Evolutionary conservation across 768 basidiomycete species (phyloP).

Genomic region (Cystobasidium onofrii): DNA sequence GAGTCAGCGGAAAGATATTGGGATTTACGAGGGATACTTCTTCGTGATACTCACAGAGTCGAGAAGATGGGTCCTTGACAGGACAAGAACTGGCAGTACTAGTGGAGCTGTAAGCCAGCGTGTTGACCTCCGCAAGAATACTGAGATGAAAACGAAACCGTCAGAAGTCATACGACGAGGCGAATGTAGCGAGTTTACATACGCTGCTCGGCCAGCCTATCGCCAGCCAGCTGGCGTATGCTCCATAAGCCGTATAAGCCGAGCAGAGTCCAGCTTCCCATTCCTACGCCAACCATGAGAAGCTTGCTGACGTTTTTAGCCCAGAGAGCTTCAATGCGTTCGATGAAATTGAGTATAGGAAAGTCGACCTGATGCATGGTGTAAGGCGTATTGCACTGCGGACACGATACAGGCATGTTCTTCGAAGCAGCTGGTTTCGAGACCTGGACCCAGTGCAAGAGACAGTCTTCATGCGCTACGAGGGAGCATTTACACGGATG

Average conservation of each 20-base stretch:
- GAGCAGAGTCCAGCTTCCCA: constrained; percentile 33
- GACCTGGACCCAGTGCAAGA: constrained; percentile 36
- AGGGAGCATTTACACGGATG: constrained; percentile 39
- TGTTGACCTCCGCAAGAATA: neutral
- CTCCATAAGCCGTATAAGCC: constrained; percentile 36
- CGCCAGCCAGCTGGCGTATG: constrained; percentile 27
- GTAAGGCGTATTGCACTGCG: constrained; percentile 36
- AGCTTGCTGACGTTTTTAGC: constrained; percentile 9
- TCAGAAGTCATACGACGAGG: neutral
- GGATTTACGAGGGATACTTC: neutral
- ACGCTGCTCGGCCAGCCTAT: constrained; percentile 31
- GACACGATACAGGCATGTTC: constrained; percentile 28
- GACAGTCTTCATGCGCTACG: constrained; percentile 36
- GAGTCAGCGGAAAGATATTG: neutral
- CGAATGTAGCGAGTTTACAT: neutral
- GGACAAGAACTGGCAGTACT: constrained; percentile 37
- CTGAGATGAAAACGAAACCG: neutral
- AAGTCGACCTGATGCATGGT: constrained; percentile 16
- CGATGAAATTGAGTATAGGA: constrained; percentile 1
- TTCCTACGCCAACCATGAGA: constrained; percentile 30
- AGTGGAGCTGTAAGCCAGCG: constrained; percentile 38
- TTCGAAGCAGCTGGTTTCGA: neutral
- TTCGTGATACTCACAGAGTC: constrained; percentile 31
- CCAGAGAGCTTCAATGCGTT: constrained; percentile 23
- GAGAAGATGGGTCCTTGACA: constrained; percentile 40